Evolutionary conservation across 306 rosid species (phyloP).

Genomic region (Senna tora): DNA sequence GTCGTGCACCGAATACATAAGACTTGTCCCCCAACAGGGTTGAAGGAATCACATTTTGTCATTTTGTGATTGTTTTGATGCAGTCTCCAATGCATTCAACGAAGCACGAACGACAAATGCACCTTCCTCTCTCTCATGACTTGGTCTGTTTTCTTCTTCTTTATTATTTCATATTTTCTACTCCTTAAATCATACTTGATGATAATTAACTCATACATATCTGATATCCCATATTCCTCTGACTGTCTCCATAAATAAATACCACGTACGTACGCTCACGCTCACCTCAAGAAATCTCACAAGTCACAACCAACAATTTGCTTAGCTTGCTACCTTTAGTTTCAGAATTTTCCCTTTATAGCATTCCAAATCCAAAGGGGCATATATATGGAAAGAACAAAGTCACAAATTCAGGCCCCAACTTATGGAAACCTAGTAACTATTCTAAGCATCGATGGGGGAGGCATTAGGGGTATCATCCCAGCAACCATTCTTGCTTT

Average conservation of each 20-base stretch:
- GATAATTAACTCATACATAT: too few relatives aligned
- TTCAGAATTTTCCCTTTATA: background rate
- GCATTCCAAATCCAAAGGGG: background rate
- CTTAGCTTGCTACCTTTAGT: background rate
- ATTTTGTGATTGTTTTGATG: background rate
- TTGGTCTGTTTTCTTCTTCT: background rate
- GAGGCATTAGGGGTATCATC: slow-evolving; percentile 80
- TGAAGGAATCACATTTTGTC: background rate
- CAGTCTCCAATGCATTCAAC: too few relatives aligned
- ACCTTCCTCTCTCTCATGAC: background rate
- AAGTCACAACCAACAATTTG: background rate
- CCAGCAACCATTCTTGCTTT: slow-evolving; percentile 64
- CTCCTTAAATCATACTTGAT: too few relatives aligned
- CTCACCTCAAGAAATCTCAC: background rate
- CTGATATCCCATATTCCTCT: too few relatives aligned
- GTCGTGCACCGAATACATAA: too few relatives aligned
- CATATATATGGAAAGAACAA: slow-evolving; percentile 36
- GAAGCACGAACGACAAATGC: too few relatives aligned
- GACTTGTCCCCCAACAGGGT: background rate
- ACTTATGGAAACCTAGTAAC: slow-evolving; percentile 66
- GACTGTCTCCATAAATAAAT: background rate
- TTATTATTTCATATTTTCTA: background rate
- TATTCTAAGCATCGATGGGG: slow-evolving; percentile 82
- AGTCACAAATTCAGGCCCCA: slow-evolving; percentile 57
- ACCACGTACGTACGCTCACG: background rate